Percentiles rank a stretch among this genome's conserved stretches.
phyloP scores from a whole-genome alignment of 495 filamentous ascomycete species.

The Aspergillus wentii region DNA sequence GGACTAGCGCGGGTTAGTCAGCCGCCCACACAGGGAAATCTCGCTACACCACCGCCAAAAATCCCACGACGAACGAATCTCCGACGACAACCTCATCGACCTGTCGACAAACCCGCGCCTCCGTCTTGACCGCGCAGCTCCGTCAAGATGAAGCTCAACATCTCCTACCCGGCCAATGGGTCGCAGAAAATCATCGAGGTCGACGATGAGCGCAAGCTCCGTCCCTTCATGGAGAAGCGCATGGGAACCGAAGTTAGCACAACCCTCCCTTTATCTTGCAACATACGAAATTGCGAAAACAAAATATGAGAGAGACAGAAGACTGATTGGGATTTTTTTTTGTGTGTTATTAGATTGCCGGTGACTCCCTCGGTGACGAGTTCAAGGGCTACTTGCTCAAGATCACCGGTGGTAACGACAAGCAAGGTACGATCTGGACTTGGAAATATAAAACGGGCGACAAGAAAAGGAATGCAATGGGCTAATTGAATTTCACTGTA shows the following conservation, averaged over 20 bases:
- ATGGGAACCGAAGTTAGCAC: conserved; percentile 90
- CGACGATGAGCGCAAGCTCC: conserved; percentile 93
- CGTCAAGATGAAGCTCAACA: conserved; percentile 87
- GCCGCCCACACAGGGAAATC: conserved; percentile 28
- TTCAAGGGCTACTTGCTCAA: conserved; percentile 90
- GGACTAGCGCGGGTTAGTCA: conserved; percentile 23
- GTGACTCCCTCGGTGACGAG: conserved; percentile 92
- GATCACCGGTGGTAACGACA: conserved; percentile 99
- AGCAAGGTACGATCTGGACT: conserved; percentile 79
- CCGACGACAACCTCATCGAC: conserved; percentile 34
- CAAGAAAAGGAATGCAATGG: conserved; percentile 5
- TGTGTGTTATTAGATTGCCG: conserved; percentile 45
- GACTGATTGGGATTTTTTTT: conserved; percentile 34
- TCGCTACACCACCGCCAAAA: conserved; percentile 30
- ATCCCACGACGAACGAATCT: conserved; percentile 25
- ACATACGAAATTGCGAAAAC: neutral
- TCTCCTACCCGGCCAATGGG: conserved; percentile 97
- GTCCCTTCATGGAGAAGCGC: conserved; percentile 83
- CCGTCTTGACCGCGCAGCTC: conserved; percentile 49
- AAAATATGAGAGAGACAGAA: conserved; percentile 20
- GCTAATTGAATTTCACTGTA: conserved; percentile 20
- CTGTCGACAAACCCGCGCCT: conserved; percentile 47
- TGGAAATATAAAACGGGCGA: too few species aligned
- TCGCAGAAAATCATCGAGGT: conserved; percentile 98
- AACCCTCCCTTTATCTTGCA: conserved; percentile 12